These are phyloP conservation scores for Cordyceps cateniannulata DNA, from an alignment of 2,329 filamentous ascomycete species.

Conservation along the genomic window DNA sequence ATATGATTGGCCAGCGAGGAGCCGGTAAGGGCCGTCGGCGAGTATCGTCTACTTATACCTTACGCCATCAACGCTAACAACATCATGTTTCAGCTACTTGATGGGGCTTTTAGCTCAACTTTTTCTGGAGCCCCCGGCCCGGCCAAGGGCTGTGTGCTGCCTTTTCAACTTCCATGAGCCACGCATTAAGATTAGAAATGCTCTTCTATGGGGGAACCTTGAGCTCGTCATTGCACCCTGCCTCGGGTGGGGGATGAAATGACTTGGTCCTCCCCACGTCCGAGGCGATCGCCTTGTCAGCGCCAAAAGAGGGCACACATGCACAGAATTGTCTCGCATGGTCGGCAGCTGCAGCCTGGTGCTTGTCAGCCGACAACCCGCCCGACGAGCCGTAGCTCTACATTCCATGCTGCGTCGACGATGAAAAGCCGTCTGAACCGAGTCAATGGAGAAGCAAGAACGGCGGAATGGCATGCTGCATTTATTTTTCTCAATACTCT, in stretches of 20 bases:
- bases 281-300: slow-evolving; percentile 1
- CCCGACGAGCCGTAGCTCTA: slow-evolving; percentile 3
- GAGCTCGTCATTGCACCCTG: slow-evolving; percentile 5
- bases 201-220: neutral
- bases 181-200: slow-evolving; percentile 13
- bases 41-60: neutral
- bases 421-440: neutral
- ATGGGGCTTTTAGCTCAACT: slow-evolving; percentile 10
- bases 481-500: neutral
- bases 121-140: slow-evolving; percentile 1
- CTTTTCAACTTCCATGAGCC: neutral
- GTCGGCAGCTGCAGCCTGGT: neutral
- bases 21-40: slow-evolving; percentile 8
- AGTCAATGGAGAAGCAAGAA: neutral
- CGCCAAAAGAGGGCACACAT: neutral
- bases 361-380: neutral
- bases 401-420: neutral
- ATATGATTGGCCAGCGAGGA: slow-evolving; percentile 29
- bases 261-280: neutral
- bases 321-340: neutral
- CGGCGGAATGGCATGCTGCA: neutral
- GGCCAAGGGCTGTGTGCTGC: slow-evolving; percentile 7
- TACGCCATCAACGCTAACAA: neutral
- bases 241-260: neutral
- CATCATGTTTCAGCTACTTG: neutral